Percentiles rank a stretch among this genome's conserved stretches.
Conservation (phyloP, 2,329 filamentous ascomycete species). For the Penicillium sp. region DNA sequence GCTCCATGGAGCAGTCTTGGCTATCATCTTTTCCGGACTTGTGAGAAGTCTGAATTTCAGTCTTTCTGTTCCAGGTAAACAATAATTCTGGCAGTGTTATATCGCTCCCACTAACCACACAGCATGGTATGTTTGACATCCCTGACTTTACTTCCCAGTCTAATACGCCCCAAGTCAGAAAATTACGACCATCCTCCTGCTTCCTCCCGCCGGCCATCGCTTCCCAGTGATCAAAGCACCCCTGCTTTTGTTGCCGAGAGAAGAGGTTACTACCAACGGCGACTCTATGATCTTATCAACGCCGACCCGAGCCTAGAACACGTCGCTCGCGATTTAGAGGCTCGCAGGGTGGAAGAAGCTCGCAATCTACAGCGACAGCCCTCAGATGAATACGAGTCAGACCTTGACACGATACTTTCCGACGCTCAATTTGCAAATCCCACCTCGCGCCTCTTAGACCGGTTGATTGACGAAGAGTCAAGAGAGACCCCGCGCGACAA, state of each 20-base stretch:
- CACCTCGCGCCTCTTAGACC: neutral
- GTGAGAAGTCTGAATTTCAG: neutral
- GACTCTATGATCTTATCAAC: neutral
- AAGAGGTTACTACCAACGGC: neutral
- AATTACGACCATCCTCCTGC: constrained; percentile 46
- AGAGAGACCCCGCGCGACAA: constrained; percentile 4
- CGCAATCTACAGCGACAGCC: neutral
- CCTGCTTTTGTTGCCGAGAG: neutral
- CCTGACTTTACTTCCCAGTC: constrained; percentile 7
- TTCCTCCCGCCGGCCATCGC: constrained; percentile 30
- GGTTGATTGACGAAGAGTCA: constrained; percentile 1
- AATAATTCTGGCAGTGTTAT: neutral
- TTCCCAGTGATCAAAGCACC: constrained; percentile 10
- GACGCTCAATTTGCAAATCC: neutral
- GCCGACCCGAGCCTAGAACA: neutral
- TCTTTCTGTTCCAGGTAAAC: neutral
- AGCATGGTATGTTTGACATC: constrained; percentile 24
- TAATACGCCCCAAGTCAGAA: constrained; percentile 35
- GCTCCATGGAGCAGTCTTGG: neutral
- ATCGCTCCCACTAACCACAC: constrained; percentile 3
- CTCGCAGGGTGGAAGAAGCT: neutral
- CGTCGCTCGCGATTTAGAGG: neutral
- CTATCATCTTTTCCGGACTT: neutral
- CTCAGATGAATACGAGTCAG: neutral
- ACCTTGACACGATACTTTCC: neutral